phyloP scores from a whole-genome alignment of 225 moss, liverwort and hornwort genomes.

The Anthoceros angustus region DNA sequence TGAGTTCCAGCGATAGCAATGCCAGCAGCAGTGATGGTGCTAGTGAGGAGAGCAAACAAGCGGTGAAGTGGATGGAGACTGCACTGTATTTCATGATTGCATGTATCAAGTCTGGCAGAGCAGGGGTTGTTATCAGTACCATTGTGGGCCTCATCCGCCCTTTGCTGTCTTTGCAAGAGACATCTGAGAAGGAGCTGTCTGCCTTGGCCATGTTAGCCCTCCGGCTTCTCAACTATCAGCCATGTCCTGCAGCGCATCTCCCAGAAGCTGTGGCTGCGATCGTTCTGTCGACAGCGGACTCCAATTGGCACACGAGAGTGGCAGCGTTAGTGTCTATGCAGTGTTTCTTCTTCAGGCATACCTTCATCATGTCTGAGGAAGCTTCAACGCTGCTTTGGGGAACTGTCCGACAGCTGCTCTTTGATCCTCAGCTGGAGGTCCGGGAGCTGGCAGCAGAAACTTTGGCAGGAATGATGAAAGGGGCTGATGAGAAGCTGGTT shows the following conservation, averaged over 20 bases:
- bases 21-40: slow-evolving; percentile 33
- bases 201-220: slow-evolving; percentile 53
- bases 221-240: slow-evolving; percentile 67
- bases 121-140: slow-evolving; percentile 56
- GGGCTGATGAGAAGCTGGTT: slow-evolving; percentile 54
- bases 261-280: slow-evolving; percentile 61
- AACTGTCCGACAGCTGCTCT: slow-evolving; percentile 67
- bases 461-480: slow-evolving; percentile 88
- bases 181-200: slow-evolving; percentile 77
- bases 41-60: slow-evolving; percentile 51
- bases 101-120: slow-evolving; percentile 69
- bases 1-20: slow-evolving; percentile 44
- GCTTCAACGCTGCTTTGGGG: slow-evolving; percentile 54
- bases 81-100: slow-evolving; percentile 75
- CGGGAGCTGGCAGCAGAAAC: slow-evolving; percentile 86
- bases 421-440: slow-evolving; percentile 97
- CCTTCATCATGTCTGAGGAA: slow-evolving; percentile 49
- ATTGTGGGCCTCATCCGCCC: slow-evolving; percentile 83
- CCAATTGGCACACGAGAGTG: slow-evolving; percentile 90
- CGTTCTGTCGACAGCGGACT: slow-evolving; percentile 50
- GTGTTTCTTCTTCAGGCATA: slow-evolving; percentile 72
- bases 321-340: slow-evolving; percentile 80
- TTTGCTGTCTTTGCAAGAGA: slow-evolving; percentile 79
- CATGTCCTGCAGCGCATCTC: slow-evolving; percentile 47
- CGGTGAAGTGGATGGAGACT: slow-evolving; percentile 98